Base-by-base conservation (phyloP, 768 basidiomycete species). In the Tricholoma terreum region DNA sequence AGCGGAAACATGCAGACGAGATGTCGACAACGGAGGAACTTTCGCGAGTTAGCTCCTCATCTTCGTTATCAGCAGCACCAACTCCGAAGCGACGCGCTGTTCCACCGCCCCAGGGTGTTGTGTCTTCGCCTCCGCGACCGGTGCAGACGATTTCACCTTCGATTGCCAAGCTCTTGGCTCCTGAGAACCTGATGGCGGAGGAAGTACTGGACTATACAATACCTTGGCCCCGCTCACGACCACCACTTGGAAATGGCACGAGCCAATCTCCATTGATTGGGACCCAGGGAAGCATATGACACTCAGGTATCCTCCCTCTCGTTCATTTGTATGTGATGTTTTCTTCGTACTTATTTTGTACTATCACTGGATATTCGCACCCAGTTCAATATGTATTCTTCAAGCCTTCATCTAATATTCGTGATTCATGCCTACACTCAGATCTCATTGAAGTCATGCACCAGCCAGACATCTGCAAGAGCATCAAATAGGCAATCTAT, bases 91-190 rank as follows among this genome's bases (percentile, higher is more conserved):
- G 77, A 45, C 77, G 74, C 38, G 68, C 72, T 19, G 66, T 73
- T 4, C 69, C 71, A 58, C 69, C 14, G 56, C 69, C 30, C 68
- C 58, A 50, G 61, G 15, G 3, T 17, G 17, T n/a, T 17, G 9
- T 6, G 42, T 61, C 52, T 57, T 65, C 21, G 11, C 73, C 72
- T 6, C 66, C 70, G 50, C 69, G 73, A 55, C 73, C 68, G 52
- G 72, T 71, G 8, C 80, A 81, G 58, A 82, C 75, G 10, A 73
- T 86, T 27, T 85, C 84, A 1, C 85, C 85, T 6, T 86, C 84
- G 15, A 66, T 86, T 38, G 84, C 84, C 15, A 80, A 84, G 76
- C 81, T 86, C 63, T 77, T 85, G 43, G 84, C 84, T n/a, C 84
- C 84, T 0, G 71, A 74, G 5, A 77, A 77, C 51, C 73, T 77